Conservation (phyloP, 345 rosid species). For the Laguncularia racemosa region DNA sequence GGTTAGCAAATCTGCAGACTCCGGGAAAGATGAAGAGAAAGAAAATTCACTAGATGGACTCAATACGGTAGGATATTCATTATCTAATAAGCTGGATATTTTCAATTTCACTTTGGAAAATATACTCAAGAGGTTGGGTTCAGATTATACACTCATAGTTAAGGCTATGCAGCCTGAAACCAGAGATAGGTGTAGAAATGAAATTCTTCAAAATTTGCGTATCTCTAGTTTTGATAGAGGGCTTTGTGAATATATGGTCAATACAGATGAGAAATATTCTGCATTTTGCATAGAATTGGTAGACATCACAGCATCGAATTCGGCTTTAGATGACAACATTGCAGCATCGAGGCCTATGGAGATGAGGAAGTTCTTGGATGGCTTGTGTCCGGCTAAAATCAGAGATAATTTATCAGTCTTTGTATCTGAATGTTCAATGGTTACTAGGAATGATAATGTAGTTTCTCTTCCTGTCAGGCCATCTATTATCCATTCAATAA, state of each 20-base stretch:
- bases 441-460: slow-evolving; percentile 34
- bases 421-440: slow-evolving; percentile 45
- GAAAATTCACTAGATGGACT: slow-evolving; percentile 30
- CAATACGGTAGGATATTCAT: slow-evolving; percentile 17
- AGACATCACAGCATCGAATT: too few species aligned
- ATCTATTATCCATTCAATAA: slow-evolving; percentile 57
- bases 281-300: too few species aligned
- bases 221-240: slow-evolving; percentile 29
- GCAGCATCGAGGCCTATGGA: slow-evolving; percentile 20
- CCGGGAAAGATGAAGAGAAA: slow-evolving; percentile 28
- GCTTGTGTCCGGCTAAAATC: slow-evolving; percentile 22
- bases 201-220: slow-evolving; percentile 31
- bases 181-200: slow-evolving; percentile 36
- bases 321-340: too few species aligned
- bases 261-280: slow-evolving; percentile 43
- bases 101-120: slow-evolving; percentile 19
- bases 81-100: slow-evolving; percentile 13
- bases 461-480: slow-evolving; percentile 38
- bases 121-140: slow-evolving; percentile 33
- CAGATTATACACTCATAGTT: slow-evolving; percentile 28
- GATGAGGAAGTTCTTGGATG: slow-evolving; percentile 32
- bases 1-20: slow-evolving; percentile 33
- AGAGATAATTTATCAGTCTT: slow-evolving; percentile 30
- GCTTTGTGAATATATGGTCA: slow-evolving; percentile 69
- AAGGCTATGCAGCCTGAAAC: slow-evolving; percentile 44